Base-by-base conservation (phyloP, 202 grass and related monocot species). In the Brachypodium distachyon region DNA sequence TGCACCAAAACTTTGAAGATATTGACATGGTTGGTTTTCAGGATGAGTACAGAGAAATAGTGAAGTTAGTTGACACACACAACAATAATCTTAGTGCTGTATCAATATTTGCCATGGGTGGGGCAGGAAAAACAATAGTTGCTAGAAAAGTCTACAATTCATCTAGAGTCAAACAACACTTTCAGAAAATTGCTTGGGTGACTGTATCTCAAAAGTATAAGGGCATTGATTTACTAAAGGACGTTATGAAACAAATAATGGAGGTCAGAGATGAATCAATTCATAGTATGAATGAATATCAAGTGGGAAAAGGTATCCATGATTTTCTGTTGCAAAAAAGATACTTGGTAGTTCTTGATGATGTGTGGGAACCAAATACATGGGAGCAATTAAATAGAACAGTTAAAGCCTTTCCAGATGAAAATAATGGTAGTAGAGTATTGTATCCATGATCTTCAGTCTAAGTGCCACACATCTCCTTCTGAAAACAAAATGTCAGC, bases 91-190 rank as follows among this genome's bases (percentile, higher is more conserved):
- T 48, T 2, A 62, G n/a, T 70, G 61, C 46, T 38, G 42, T 86
- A 0, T 76, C 84, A 0, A 70, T 86, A 54, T 49, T 70, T 6
- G 84, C 68, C 47, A 86, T 86, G 77, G 84, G 68, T 42, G 83
- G 83, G 3, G 55, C 72, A 0, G 83, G 28, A 27, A 23, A 86
- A 80, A 61, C 83, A 41, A 81, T 69, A 57, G 69, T 86, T 11
- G 77, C 83, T 9, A 80, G 77, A 51, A 80, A 69, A 59, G 9
- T 86, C 4, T 68, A 48, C 31, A 9, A 11, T 33, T n/a, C 18
- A 37, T 18, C 67, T 41, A 21, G 0, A 42, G 0, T 85, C 54
- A 74, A 50, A 59, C 21, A 74, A 67, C 29, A 71, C 0, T 80
- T 85, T 39, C 3, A 18, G 2, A 18, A 36, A 23, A 7, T 33